phyloP scores from a whole-genome alignment of 1,139 yeast species.

The Arxiozyma bovina region DNA sequence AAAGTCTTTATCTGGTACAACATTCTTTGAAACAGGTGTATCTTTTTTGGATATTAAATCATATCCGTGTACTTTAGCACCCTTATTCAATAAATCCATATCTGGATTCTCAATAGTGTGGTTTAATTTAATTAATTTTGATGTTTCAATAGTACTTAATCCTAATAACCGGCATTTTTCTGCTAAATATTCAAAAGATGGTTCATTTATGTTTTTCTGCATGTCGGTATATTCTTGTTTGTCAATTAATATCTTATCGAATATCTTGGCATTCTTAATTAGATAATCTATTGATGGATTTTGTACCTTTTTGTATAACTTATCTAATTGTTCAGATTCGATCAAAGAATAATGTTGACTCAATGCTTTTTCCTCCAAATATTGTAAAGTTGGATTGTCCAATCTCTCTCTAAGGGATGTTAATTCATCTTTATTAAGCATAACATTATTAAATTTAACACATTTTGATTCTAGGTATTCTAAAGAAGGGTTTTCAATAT shows the following conservation, averaged over 20 bases:
- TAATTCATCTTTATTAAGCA: slow-evolving; percentile 12
- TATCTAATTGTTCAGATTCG: slow-evolving; percentile 16
- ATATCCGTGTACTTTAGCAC: not conserved
- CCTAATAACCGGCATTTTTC: slow-evolving; percentile 1
- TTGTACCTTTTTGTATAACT: slow-evolving; percentile 9
- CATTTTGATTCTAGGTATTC: slow-evolving; percentile 4
- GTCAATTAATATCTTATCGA: not conserved
- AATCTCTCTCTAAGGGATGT: slow-evolving; percentile 12
- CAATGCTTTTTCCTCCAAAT: slow-evolving; percentile 26
- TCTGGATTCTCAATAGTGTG: not conserved
- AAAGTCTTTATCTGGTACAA: not conserved
- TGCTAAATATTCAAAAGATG: slow-evolving; percentile 15
- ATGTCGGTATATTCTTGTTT: not conserved
- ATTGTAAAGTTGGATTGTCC: slow-evolving; percentile 24
- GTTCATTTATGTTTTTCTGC: not conserved
- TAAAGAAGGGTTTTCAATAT: slow-evolving; percentile 3
- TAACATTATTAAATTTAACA: not conserved
- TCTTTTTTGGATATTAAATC: not conserved
- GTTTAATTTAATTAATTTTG: slow-evolving; percentile 14
- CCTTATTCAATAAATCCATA: not conserved
- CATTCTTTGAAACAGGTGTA: not conserved
- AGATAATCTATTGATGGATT: slow-evolving; percentile 18
- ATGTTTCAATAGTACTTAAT: not conserved
- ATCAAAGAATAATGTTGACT: slow-evolving; percentile 5
- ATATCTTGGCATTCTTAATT: slow-evolving; percentile 12